Conservation (phyloP, 306 rosid species). For the Styphnolobium japonicum region DNA sequence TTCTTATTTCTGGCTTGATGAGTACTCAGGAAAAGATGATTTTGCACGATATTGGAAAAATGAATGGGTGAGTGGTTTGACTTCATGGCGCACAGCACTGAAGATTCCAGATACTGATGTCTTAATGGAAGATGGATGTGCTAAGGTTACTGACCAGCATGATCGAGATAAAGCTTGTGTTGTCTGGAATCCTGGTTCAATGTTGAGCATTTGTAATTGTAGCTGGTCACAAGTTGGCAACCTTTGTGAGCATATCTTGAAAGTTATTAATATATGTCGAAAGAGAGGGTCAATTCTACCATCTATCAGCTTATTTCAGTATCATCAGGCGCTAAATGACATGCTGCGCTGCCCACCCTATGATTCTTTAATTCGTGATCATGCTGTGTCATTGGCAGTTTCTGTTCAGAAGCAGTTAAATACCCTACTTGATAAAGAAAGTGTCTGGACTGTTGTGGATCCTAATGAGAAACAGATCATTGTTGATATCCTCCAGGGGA, state of each 20-base stretch:
- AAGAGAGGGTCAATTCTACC: slow-evolving; percentile 43
- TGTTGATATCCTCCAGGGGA: slow-evolving; percentile 25
- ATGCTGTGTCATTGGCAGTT: slow-evolving; percentile 73
- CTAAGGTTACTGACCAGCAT: slow-evolving; percentile 58
- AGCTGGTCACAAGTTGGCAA: slow-evolving; percentile 81
- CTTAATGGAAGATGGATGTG: slow-evolving; percentile 53
- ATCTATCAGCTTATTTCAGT: slow-evolving; percentile 68
- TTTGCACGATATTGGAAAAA: slow-evolving; percentile 85
- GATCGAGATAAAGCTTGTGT: slow-evolving; percentile 48
- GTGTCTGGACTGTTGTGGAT: slow-evolving; percentile 27
- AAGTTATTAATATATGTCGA: slow-evolving; percentile 53
- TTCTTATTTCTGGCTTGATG: slow-evolving; percentile 94
- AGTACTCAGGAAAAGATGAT: slow-evolving; percentile 76
- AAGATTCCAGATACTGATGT: slow-evolving; percentile 66
- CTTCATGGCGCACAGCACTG: slow-evolving; percentile 84
- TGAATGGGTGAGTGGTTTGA: slow-evolving; percentile 86
- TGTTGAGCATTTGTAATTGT: slow-evolving; percentile 72
- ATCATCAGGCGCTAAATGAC: slow-evolving; percentile 56
- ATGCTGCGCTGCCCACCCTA: slow-evolving; percentile 72
- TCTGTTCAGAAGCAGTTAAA: slow-evolving; percentile 67
- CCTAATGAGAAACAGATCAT: slow-evolving; percentile 19
- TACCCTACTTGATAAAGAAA: slow-evolving; percentile 40
- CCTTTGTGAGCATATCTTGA: slow-evolving; percentile 75
- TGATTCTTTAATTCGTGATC: slow-evolving; percentile 82
- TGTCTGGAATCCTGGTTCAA: slow-evolving; percentile 79